A percentile compares a stretch with the other conserved stretches of the same genome.
Evolutionary conservation across 371 early-diverging fungal genomes (phyloP).

Genomic region (Mucor plumbeus): DNA sequence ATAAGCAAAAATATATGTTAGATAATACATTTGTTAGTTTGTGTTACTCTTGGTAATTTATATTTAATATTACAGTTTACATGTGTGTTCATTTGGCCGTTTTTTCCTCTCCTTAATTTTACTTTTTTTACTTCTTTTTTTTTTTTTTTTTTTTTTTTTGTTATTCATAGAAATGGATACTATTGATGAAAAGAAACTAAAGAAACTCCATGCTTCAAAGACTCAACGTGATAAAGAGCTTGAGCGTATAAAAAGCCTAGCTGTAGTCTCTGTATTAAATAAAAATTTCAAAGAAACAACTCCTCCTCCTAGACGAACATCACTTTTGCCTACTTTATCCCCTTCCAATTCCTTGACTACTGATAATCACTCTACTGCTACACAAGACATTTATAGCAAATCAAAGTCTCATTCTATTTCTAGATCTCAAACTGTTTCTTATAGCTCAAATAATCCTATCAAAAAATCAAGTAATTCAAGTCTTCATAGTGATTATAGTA

Average conservation of each 20-base stretch:
- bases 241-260: constrained; percentile 48
- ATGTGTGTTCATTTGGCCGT: not conserved
- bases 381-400: not conserved
- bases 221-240: constrained; percentile 43
- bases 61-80: not conserved
- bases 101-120: not conserved
- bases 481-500: constrained; percentile 12
- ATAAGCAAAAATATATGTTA: too few relatives aligned
- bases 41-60: not conserved
- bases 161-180: constrained; percentile 8
- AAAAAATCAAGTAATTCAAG: constrained; percentile 22
- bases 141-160: constrained; percentile 2
- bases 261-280: constrained; percentile 48
- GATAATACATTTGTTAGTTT: too few relatives aligned
- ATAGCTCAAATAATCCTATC: not conserved
- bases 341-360: constrained; percentile 17
- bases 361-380: not conserved
- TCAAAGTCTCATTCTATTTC: not conserved
- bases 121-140: not conserved
- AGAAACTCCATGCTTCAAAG: constrained; percentile 11
- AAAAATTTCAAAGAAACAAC: constrained; percentile 34
- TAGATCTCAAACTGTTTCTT: constrained; percentile 4
- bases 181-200: constrained; percentile 3
- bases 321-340: constrained; percentile 18
- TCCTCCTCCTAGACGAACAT: constrained; percentile 15